phyloP scores from a whole-genome alignment of 768 basidiomycete species.

The Rhodotorula taiwanensis region DNA sequence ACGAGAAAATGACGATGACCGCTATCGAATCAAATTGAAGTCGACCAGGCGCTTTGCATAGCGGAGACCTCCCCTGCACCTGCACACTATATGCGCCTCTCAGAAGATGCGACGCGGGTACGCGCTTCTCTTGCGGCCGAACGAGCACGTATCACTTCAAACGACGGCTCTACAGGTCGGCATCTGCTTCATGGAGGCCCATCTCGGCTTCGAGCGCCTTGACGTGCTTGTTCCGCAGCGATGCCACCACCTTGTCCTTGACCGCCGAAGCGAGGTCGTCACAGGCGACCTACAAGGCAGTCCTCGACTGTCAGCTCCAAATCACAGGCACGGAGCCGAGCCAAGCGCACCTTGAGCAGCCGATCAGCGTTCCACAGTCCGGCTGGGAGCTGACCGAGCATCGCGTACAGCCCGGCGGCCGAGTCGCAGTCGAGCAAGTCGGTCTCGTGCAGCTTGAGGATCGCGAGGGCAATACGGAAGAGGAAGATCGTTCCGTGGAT shows the following conservation, averaged over 20 bases:
- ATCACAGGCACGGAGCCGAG: background rate
- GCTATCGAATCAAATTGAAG: too few relatives aligned
- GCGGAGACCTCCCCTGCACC: too few relatives aligned
- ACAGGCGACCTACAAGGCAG: slow-evolving; percentile 19
- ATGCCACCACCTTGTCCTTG: slow-evolving; percentile 27
- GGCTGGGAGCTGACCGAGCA: slow-evolving; percentile 80
- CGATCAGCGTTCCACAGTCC: slow-evolving; percentile 90
- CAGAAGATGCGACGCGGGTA: too few relatives aligned
- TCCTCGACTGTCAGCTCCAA: background rate
- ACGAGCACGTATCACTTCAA: too few relatives aligned
- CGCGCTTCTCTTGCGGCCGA: too few relatives aligned
- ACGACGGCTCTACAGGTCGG: too few relatives aligned
- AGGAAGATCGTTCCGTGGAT: slow-evolving; percentile 86
- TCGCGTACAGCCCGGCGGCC: slow-evolving; percentile 79
- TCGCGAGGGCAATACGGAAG: slow-evolving; percentile 80
- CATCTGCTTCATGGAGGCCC: background rate
- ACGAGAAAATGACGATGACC: too few relatives aligned
- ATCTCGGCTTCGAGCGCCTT: slow-evolving; percentile 14
- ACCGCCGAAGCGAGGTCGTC: slow-evolving; percentile 25
- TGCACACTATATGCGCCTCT: too few relatives aligned
- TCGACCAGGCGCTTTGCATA: too few relatives aligned
- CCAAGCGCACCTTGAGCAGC: slow-evolving; percentile 66
- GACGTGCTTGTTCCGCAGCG: slow-evolving; percentile 27
- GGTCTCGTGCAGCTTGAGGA: slow-evolving; percentile 72
- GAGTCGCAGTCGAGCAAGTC: slow-evolving; percentile 79